phyloP scores from a whole-genome alignment of 1,284 basidiomycete genomes.

The Sanghuangporus baumii region DNA sequence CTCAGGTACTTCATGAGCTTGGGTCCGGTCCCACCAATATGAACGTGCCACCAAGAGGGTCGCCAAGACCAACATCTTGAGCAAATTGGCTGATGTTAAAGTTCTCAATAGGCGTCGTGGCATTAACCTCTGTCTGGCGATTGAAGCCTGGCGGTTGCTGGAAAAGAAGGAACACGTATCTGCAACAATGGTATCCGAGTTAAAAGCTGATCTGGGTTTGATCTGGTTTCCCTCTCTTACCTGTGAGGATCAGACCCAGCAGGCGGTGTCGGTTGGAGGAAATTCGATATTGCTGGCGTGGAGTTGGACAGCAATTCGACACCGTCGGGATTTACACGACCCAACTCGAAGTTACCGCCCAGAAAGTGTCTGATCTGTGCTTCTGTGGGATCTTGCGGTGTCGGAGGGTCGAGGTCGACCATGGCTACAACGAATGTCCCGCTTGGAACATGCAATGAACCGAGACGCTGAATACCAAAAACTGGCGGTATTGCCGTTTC shows the following conservation, averaged over 20 bases:
- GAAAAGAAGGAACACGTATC: constrained; percentile 44
- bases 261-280: constrained; percentile 44
- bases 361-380: constrained; percentile 50
- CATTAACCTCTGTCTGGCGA: constrained; percentile 34
- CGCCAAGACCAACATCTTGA: constrained; percentile 35
- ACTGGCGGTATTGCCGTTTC: constrained; percentile 39
- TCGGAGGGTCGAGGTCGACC: constrained; percentile 48
- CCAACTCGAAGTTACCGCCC: constrained; percentile 36
- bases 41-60: constrained; percentile 45
- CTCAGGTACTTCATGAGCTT: neutral
- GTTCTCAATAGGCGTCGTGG: constrained; percentile 31
- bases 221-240: constrained; percentile 25
- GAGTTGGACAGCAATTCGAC: constrained; percentile 31
- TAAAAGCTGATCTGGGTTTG: constrained; percentile 18
- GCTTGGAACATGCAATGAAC: constrained; percentile 7
- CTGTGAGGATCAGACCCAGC: constrained; percentile 48
- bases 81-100: constrained; percentile 47
- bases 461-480: constrained; percentile 29
- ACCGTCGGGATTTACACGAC: neutral
- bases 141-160: constrained; percentile 40
- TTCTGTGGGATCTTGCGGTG: constrained; percentile 38
- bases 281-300: constrained; percentile 41
- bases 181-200: constrained; percentile 15
- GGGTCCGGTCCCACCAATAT: constrained; percentile 40
- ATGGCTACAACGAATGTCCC: constrained; percentile 39